Conservation (phyloP, 768 basidiomycete species). For the Brasilioporus rufonigricans region DNA sequence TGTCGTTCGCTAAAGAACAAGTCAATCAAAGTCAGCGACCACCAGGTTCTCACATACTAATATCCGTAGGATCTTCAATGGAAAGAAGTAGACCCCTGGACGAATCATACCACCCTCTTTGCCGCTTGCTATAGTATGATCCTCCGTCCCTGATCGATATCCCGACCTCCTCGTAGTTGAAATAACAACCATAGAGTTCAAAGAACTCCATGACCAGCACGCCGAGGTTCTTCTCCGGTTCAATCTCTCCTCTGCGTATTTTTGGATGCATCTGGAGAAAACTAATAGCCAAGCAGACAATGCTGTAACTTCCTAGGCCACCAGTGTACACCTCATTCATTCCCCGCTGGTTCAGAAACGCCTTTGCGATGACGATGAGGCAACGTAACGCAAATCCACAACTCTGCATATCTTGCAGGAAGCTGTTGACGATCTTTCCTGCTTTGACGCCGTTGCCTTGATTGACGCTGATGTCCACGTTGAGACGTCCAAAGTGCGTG, state of each 20-base stretch:
- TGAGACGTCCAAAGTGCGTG: conserved; percentile 74
- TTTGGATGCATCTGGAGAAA: conserved; percentile 99
- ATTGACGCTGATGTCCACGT: conserved; percentile 94
- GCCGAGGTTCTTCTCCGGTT: conserved; percentile 84
- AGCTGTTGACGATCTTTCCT: conserved; percentile 76
- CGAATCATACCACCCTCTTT: conserved; percentile 77
- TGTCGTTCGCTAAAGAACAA: conserved; percentile 74
- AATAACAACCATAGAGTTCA: conserved; percentile 88
- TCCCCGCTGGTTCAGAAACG: conserved; percentile 81
- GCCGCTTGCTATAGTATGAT: conserved; percentile 79
- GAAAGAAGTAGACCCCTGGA: conserved; percentile 59
- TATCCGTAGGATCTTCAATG: conserved; percentile 93
- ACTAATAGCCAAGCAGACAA: conserved; percentile 89
- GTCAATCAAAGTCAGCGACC: background rate
- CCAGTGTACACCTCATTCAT: conserved; percentile 98
- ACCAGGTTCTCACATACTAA: conserved; percentile 51
- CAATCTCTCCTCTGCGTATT: conserved; percentile 82
- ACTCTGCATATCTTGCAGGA: conserved; percentile 59
- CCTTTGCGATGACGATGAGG: conserved; percentile 86
- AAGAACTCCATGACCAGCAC: conserved; percentile 97
- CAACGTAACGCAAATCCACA: conserved; percentile 69
- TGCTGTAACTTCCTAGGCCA: conserved; percentile 90
- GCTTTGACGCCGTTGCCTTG: conserved; percentile 82
- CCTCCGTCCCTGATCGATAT: conserved; percentile 88
- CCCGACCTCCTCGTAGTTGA: conserved; percentile 89